A percentile compares a stretch with the other conserved stretches of the same genome.
Evolutionary conservation across 345 rosid genomes (phyloP).

Genomic region (Trapa bicornis): DNA sequence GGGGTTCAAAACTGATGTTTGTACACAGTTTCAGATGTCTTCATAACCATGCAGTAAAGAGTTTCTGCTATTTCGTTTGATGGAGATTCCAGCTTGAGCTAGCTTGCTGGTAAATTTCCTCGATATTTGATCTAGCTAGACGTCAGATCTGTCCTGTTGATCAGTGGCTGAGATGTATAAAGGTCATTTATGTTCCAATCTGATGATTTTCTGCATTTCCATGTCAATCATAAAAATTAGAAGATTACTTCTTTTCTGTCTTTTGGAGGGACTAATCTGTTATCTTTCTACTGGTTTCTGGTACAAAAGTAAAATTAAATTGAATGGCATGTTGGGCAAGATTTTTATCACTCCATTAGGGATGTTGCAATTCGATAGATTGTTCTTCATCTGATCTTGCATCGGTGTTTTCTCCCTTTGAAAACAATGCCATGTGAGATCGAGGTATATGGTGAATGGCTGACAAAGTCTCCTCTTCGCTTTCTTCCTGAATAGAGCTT

Average conservation of each 20-base stretch:
- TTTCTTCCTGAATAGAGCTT: background rate
- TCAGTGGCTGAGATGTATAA: too few species aligned
- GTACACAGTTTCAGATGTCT: slow-evolving; percentile 4
- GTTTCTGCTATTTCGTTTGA: slow-evolving; percentile 2
- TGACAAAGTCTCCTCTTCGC: background rate
- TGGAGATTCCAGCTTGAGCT: slow-evolving; percentile 9
- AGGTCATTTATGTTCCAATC: background rate
- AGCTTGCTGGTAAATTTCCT: slow-evolving; percentile 9
- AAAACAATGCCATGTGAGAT: background rate
- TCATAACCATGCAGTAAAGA: background rate
- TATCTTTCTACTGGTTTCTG: background rate
- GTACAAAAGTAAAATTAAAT: background rate
- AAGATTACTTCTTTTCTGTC: background rate
- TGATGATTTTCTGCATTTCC: background rate
- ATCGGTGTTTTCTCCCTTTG: background rate
- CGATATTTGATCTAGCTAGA: background rate
- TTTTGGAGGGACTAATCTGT: background rate
- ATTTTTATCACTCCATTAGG: background rate
- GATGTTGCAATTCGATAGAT: background rate
- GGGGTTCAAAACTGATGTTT: slow-evolving; percentile 2
- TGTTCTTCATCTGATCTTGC: background rate
- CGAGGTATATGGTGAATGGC: background rate
- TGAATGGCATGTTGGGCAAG: background rate
- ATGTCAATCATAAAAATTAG: background rate
- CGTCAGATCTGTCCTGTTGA: too few species aligned